phyloP scores from a whole-genome alignment of 2,329 filamentous ascomycete species.

The Pseudogymnoascus sp. region DNA sequence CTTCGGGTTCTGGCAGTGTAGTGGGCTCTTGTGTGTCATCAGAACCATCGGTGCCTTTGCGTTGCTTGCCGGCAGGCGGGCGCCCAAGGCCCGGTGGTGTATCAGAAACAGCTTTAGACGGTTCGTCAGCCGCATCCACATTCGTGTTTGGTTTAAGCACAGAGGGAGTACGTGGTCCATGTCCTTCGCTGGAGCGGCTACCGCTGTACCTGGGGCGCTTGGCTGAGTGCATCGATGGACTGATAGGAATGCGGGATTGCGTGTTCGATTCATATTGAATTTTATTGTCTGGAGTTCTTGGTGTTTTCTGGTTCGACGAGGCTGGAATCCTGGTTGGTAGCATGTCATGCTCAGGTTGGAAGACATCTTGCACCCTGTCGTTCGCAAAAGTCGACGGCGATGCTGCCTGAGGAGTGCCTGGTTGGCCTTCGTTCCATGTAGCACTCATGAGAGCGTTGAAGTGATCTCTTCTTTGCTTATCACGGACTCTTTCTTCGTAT shows the following conservation, averaged over 20 bases:
- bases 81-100: conserved; percentile 14
- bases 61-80: conserved; percentile 6
- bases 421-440: conserved; percentile 56
- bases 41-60: conserved; percentile 21
- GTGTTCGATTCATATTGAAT: background rate
- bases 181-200: conserved; percentile 19
- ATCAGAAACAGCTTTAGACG: conserved; percentile 17
- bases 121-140: conserved; percentile 8
- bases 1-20: background rate
- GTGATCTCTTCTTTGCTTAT: conserved; percentile 36
- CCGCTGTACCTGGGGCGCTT: conserved; percentile 21
- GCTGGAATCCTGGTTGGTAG: background rate
- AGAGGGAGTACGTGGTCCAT: conserved; percentile 20
- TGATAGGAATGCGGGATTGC: background rate
- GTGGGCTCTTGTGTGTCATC: background rate
- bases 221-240: conserved; percentile 4
- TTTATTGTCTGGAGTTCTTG: background rate
- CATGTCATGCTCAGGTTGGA: background rate
- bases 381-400: conserved; percentile 15
- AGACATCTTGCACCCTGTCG: background rate
- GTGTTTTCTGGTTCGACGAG: background rate
- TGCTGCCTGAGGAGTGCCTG: conserved; percentile 40
- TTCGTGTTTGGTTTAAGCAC: conserved; percentile 17
- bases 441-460: conserved; percentile 45
- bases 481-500: conserved; percentile 24